These are phyloP conservation scores for Moringa oleifera DNA, from an alignment of 345 rosid species.

Conservation along the genomic window DNA sequence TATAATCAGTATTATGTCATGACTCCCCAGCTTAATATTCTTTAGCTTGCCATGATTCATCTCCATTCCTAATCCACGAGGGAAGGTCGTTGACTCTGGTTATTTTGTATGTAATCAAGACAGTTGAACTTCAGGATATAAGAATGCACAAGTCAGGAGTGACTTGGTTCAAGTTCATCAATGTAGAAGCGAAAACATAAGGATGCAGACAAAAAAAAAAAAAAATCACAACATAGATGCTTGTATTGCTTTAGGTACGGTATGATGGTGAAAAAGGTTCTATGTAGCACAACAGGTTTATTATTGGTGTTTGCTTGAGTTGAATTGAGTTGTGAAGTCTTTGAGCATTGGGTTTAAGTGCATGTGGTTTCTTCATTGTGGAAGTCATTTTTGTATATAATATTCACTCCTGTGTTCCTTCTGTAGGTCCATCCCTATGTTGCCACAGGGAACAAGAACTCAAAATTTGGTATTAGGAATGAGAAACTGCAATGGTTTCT, in stretches of 20 bases:
- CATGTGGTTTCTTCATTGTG: background rate
- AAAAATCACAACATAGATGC: too few species aligned
- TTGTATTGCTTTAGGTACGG: background rate
- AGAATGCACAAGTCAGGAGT: background rate
- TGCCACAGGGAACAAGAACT: constrained; percentile 95
- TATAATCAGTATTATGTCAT: background rate
- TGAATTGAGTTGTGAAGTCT: background rate
- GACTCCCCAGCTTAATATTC: background rate
- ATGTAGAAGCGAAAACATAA: background rate
- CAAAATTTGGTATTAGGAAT: constrained; percentile 97
- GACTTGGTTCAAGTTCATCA: background rate
- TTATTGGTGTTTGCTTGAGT: background rate
- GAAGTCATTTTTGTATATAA: background rate
- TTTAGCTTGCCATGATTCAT: background rate
- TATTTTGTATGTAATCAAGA: background rate
- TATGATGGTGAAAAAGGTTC: background rate
- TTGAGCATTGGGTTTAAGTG: background rate
- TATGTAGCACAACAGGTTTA: background rate
- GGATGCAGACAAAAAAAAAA: background rate
- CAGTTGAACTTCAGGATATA: background rate
- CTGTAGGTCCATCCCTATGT: constrained; percentile 93
- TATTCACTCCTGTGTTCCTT: constrained; percentile 1
- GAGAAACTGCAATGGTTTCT: constrained; percentile 99
- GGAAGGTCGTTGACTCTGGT: background rate
- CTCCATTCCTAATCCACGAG: background rate